A percentile compares a stretch with the other conserved stretches of the same genome.
These are phyloP conservation scores for Sarocladium kiliense DNA, from an alignment of 2,329 filamentous ascomycete species.

Conservation along the genomic window DNA sequence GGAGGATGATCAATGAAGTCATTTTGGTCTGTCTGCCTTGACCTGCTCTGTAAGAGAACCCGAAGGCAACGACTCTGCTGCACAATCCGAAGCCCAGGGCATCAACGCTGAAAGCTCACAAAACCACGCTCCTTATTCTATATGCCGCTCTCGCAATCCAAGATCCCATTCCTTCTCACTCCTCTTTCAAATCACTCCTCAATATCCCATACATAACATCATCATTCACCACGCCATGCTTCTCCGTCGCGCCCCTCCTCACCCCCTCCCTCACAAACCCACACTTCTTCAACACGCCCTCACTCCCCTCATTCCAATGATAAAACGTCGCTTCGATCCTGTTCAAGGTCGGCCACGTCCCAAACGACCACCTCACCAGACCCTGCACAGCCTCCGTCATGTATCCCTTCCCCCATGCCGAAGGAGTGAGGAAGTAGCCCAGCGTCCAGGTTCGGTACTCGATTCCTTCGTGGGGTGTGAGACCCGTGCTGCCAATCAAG, in stretches of 20 bases:
- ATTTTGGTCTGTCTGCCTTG: too few relatives aligned
- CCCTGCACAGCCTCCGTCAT: conserved; percentile 32
- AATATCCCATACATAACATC: conserved; percentile 32
- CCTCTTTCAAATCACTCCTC: conserved; percentile 25
- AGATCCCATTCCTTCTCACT: neutral
- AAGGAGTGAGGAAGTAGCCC: conserved; percentile 42
- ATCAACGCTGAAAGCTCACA: too few relatives aligned
- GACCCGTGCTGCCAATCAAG: conserved; percentile 36
- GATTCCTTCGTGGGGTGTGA: conserved; percentile 30
- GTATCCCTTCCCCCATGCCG: conserved; percentile 41
- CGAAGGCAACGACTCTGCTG: too few relatives aligned
- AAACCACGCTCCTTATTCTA: too few relatives aligned
- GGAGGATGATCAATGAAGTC: too few relatives aligned
- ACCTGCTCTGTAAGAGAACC: too few relatives aligned
- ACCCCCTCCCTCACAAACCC: conserved; percentile 41
- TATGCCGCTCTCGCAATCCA: too few relatives aligned
- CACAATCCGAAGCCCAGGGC: too few relatives aligned
- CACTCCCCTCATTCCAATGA: conserved; percentile 35
- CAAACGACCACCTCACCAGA: conserved; percentile 40
- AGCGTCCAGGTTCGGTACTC: conserved; percentile 40
- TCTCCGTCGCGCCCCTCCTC: conserved; percentile 34
- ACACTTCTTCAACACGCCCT: conserved; percentile 33
- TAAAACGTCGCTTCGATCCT: conserved; percentile 36
- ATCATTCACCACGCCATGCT: conserved; percentile 35
- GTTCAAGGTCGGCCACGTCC: conserved; percentile 31